Evolutionary conservation across 257 asterid genomes (phyloP).

Genomic region (Datura wrightii): DNA sequence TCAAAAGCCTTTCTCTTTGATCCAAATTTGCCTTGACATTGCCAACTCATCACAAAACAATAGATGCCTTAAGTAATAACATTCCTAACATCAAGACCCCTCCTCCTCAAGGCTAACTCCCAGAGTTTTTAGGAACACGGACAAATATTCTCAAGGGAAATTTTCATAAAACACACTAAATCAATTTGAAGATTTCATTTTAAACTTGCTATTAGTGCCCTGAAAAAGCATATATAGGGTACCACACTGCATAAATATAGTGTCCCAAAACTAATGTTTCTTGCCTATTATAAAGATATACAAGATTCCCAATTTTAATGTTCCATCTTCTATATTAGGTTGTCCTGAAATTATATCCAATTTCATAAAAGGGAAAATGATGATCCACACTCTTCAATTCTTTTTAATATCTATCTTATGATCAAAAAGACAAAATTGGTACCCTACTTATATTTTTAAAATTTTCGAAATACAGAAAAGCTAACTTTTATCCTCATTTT

Average conservation of each 20-base stretch:
- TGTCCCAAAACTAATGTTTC: slow-evolving; percentile 12
- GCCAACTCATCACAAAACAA: slow-evolving; percentile 15
- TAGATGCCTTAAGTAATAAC: neutral
- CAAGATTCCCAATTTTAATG: neutral
- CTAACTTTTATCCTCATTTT: neutral
- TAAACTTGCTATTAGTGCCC: neutral
- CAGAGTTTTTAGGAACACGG: neutral
- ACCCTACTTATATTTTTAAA: neutral
- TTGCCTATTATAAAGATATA: neutral
- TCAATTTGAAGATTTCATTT: slow-evolving; percentile 17
- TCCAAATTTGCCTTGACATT: neutral
- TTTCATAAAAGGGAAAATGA: slow-evolving; percentile 10
- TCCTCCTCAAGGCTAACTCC: neutral
- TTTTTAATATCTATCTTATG: neutral
- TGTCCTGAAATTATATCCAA: neutral
- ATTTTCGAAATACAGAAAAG: neutral
- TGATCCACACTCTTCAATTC: slow-evolving; percentile 8
- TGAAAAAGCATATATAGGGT: neutral
- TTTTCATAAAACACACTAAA: neutral
- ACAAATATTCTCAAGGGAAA: neutral
- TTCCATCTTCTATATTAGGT: neutral
- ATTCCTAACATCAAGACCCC: slow-evolving; percentile 2
- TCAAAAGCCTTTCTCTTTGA: neutral
- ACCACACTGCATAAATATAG: neutral
- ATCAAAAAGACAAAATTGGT: neutral